Evolutionary conservation across 73 alveolate species (phyloP).

Genomic region (Durusdinium trenchii): DNA sequence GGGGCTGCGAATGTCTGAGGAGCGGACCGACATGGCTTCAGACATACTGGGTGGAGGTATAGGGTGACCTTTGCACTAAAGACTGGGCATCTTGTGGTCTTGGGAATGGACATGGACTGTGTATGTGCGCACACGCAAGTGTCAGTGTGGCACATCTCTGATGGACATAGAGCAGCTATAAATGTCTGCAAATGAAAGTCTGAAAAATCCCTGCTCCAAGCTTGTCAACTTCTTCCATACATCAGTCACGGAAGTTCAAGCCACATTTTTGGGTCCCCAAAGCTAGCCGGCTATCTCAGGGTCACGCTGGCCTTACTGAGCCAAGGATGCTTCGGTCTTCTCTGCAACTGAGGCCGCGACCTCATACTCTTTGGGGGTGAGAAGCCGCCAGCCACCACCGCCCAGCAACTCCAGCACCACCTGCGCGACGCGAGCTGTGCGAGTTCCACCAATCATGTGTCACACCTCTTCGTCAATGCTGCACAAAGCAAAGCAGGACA

Average conservation of each 20-base stretch:
- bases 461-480: too few species aligned
- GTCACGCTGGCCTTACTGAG: background rate
- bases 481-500: too few species aligned
- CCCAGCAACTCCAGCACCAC: slow-evolving; percentile 88
- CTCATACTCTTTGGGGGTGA: slow-evolving; percentile 93
- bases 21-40: slow-evolving; percentile 7
- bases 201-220: background rate
- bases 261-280: too few species aligned
- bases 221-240: background rate
- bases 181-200: background rate
- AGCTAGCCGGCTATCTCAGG: background rate
- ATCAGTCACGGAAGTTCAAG: too few species aligned
- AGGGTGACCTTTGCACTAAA: background rate
- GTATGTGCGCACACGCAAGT: background rate
- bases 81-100: background rate
- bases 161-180: background rate
- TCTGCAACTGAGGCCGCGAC: background rate
- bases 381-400: slow-evolving; percentile 76
- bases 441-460: too few species aligned
- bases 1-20: background rate
- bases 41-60: background rate
- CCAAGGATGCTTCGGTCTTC: background rate
- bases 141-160: too few species aligned
- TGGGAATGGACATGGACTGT: background rate
- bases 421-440: slow-evolving; percentile 3